A percentile compares a stretch with the other conserved stretches of the same genome.
These are phyloP conservation scores for Protea cynaroides DNA, from an alignment of 164 flowering plant species.

Conservation along the genomic window DNA sequence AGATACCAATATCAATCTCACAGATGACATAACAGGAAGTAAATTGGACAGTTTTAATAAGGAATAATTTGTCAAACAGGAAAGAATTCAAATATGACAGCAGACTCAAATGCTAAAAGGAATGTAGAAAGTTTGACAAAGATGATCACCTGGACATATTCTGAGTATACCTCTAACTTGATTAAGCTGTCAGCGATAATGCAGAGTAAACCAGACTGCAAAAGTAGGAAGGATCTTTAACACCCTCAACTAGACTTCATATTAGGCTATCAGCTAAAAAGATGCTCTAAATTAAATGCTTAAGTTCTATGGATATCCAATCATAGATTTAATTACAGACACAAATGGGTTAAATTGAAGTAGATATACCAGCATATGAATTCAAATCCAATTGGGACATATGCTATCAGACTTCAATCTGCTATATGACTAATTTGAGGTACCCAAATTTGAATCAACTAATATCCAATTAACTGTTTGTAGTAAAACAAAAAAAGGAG, in stretches of 20 bases:
- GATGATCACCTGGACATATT: slow-evolving; percentile 63
- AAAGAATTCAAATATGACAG: neutral
- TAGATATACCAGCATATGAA: too few relatives aligned
- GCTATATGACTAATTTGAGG: too few relatives aligned
- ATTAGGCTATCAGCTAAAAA: neutral
- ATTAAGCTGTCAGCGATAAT: slow-evolving; percentile 52
- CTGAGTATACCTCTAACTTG: slow-evolving; percentile 57
- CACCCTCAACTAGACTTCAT: neutral
- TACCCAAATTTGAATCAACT: too few relatives aligned
- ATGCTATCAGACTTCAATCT: too few relatives aligned
- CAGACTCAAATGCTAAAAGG: slow-evolving; percentile 1
- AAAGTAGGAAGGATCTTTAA: slow-evolving; percentile 14
- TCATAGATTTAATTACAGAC: too few relatives aligned
- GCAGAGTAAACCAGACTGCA: slow-evolving; percentile 72
- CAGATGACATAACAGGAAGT: neutral
- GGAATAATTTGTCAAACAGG: neutral
- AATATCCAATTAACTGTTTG: too few relatives aligned
- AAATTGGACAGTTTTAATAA: neutral
- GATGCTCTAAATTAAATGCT: neutral
- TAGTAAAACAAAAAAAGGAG: too few relatives aligned
- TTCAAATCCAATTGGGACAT: too few relatives aligned
- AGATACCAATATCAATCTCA: slow-evolving; percentile 3
- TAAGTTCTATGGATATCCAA: too few relatives aligned
- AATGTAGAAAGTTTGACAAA: neutral
- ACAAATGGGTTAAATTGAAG: too few relatives aligned